Evolutionary conservation across 2,329 filamentous ascomycete species (phyloP).

Genomic region (Alternaria atra): DNA sequence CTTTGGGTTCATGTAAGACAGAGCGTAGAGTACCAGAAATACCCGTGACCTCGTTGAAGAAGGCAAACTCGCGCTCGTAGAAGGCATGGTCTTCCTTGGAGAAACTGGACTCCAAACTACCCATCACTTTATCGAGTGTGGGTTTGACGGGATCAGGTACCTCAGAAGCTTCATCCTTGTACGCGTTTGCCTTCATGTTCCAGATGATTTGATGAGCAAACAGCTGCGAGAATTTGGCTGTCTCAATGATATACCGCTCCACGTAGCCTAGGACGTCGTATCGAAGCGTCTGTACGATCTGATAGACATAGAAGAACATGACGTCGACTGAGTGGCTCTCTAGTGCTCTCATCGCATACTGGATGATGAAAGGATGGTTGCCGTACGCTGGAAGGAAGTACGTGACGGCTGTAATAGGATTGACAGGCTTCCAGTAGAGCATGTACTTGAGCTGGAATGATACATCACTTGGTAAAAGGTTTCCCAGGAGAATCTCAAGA

Average conservation of each 20-base stretch:
- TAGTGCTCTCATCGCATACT: slow-evolving; percentile 94
- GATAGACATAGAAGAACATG: slow-evolving; percentile 98
- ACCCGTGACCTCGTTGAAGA: slow-evolving; percentile 95
- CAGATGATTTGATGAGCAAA: slow-evolving; percentile 99
- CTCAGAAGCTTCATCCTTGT: slow-evolving; percentile 93
- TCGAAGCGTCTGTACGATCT: slow-evolving; percentile 93
- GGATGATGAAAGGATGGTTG: slow-evolving; percentile 90
- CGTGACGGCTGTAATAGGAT: slow-evolving; percentile 90
- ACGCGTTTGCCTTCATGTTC: slow-evolving; percentile 99
- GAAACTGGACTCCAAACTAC: slow-evolving; percentile 83
- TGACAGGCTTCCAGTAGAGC: slow-evolving; percentile 90
- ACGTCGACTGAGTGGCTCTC: slow-evolving; percentile 96
- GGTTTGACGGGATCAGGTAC: slow-evolving; percentile 94
- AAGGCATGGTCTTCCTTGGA: slow-evolving; percentile 80
- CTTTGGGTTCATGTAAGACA: slow-evolving; percentile 88
- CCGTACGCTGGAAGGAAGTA: slow-evolving; percentile 92
- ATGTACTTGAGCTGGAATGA: slow-evolving; percentile 90
- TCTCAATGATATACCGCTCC: slow-evolving; percentile 95
- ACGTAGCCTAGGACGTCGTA: slow-evolving; percentile 95
- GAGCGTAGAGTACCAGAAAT: slow-evolving; percentile 97
- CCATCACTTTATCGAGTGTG: slow-evolving; percentile 88
- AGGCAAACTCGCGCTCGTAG: slow-evolving; percentile 94
- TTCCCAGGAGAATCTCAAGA: slow-evolving; percentile 81
- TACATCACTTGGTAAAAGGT: slow-evolving; percentile 78
- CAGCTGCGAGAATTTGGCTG: slow-evolving; percentile 94